Conservation (phyloP, 306 rosid genomes). For the Cyamopsis tetragonoloba region DNA sequence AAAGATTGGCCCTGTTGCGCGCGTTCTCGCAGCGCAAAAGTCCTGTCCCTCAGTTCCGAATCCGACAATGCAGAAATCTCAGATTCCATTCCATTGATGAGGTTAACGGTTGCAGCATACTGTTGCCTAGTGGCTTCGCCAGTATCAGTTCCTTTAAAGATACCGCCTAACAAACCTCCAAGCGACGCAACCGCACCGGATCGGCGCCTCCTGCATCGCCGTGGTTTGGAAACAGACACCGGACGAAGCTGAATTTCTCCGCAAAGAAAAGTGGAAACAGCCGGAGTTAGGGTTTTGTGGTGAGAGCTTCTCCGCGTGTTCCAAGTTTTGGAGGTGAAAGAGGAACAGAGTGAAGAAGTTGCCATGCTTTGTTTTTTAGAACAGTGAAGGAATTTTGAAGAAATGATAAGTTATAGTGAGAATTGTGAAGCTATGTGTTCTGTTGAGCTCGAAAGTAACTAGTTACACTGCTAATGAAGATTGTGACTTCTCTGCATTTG, state of each 20-base stretch:
- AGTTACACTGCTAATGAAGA: not conserved
- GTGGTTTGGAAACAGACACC: slow-evolving; percentile 23
- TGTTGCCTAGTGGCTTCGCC: slow-evolving; percentile 84
- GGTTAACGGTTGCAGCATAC: slow-evolving; percentile 61
- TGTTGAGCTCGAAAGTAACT: not conserved
- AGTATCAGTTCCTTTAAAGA: slow-evolving; percentile 75
- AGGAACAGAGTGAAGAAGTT: slow-evolving; percentile 46
- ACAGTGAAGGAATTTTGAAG: not conserved
- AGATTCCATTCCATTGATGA: slow-evolving; percentile 59
- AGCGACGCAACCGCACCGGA: slow-evolving; percentile 52
- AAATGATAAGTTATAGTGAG: not conserved
- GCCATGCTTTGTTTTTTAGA: slow-evolving; percentile 40
- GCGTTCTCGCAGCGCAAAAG: slow-evolving; percentile 52
- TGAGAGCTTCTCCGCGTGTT: not conserved
- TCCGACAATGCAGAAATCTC: slow-evolving; percentile 73
- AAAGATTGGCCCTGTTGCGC: slow-evolving; percentile 68
- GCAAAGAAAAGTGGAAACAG: slow-evolving; percentile 35
- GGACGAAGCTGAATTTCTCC: slow-evolving; percentile 25
- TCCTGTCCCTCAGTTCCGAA: slow-evolving; percentile 72
- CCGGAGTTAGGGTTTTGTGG: slow-evolving; percentile 35
- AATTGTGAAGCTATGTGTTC: not conserved
- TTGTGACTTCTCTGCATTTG: not conserved
- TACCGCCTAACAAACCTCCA: slow-evolving; percentile 82
- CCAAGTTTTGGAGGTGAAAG: slow-evolving; percentile 34
- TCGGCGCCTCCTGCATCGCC: slow-evolving; percentile 25